Evolutionary conservation across 352 stramenopile species (phyloP), one percentile per base, ranked within the genome.

Genomic region (Saprolegnia parasitica): DNA sequence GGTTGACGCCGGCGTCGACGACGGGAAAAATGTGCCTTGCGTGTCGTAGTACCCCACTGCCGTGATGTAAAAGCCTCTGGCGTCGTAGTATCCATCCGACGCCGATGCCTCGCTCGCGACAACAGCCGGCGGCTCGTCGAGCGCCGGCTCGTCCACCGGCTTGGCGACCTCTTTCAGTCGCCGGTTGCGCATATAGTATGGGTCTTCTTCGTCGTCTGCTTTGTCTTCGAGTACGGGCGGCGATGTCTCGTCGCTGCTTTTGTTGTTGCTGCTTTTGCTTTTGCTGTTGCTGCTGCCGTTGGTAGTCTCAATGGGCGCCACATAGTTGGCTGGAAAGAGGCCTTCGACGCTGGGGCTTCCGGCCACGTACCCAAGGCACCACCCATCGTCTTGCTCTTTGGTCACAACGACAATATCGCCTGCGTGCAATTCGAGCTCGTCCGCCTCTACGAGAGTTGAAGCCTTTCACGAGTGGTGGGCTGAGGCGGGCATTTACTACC

Each of bases 271-370:
- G 24, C 24, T 60, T 26, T 55, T 55, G 24, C 24, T 60, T 26
- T 60, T 52, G 50, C n/a, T 47, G 63, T 23, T 9, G 37, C 6
- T 4, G 26, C 11, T 52, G 50, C n/a, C 6, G 63, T 23, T 9
- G 37, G 5, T 4, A 13, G 40, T 10, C 5, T 55, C 9, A 9
- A 24, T n/a, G 11, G n/a, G 29, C 16, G 63, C 52, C 29, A 62
- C 26, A 26, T 70, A 70, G 26, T 70, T 70, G 32, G 46, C 13
- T 47, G 63, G 63, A 70, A 70, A 70, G 18, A 70, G 39, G 8
- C 63, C 29, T 45, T 32, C 13, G 8, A 20, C n/a, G 54, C n/a
- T 49, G 16, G 63, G 47, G 24, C 35, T 61, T 10, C 9, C 29
- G n/a, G 47, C 39, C n/a, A 70, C 0, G 29, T 61, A 70, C 16